Evolutionary conservation across 106 monocot genomes (phyloP), one percentile per base, ranked within the genome.

Genomic region (Dioscorea alata): DNA sequence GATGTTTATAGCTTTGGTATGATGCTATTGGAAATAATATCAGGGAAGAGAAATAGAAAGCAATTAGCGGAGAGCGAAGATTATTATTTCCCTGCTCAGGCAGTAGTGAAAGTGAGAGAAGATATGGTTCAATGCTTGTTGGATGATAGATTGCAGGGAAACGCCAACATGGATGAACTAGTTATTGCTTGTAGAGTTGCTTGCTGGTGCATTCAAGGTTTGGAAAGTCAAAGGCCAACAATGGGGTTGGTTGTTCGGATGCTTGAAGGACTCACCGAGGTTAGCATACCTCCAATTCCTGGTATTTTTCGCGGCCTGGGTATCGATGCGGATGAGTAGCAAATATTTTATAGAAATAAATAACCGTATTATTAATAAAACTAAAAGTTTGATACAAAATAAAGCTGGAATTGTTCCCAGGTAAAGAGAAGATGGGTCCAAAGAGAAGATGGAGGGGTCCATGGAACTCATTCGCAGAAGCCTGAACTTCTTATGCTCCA

Each of bases 281-380:
- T 73, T 6, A 52, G 32, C 51, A 28, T 53, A 13, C 78, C 73
- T 8, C 78, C 78, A 2, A 33, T 78, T 72, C 67, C 78, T 52
- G 49, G 54, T 54, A 18, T 19, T 13, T 15, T 54, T 54, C 54
- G 15, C 1, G 54, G 54, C 54, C 54, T 54, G 0, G 15, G 5
- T 18, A 15, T 18, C 9, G 54, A 42, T 42, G 6, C 1, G 6
- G 42, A 42, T 42, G 3, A 28, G 1, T 28, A 28, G 28, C 28
- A 28, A 28, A 28, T 28, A 3, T 28, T 1, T 28, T 28, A 28
- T 28, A 28, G 3, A 28, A 28, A 1, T 1, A 28, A 28, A 28
- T 28, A 28, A 28, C n/a, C n/a, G n/a, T n/a, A n/a, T n/a, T n/a
- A n/a, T n/a, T n/a, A n/a, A n/a, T n/a, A n/a, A n/a, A n/a, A 34